Evolutionary conservation across 495 filamentous ascomycete genomes (phyloP), one percentile per base, ranked within the genome.

Genomic region (Penicillium goetzii): DNA sequence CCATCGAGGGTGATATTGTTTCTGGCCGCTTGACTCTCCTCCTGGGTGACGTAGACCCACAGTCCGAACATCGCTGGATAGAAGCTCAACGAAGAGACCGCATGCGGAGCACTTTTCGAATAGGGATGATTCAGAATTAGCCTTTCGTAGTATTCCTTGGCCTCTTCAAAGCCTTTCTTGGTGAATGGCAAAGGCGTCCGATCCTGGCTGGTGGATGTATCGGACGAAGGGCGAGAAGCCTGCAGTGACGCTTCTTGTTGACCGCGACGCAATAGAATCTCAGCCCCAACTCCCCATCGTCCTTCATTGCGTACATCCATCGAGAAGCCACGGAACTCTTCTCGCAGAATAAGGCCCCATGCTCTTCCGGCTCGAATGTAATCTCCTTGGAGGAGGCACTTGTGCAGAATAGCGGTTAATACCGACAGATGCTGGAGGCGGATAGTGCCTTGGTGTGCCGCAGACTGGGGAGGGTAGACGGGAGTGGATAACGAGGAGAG

Each of bases 271-370:
- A 90, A 77, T 51, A 91, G 69, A 49, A 92, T 78, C 66, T 91
- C 89, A 17, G 88, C 88, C 28, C 88, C 89, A 49, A 92, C 84
- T 15, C 87, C 88, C 89, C 89, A 92, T 59, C 84, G 75, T 9
- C 77, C 81, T 59, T 81, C 80, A 21, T 55, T 75, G 33, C 88
- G 78, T 3, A 86, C 71, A 73, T 91, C 87, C 23, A 88, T 66
- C n/a, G 73, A 68, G 15, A 68, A 68, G 1, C 87, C 84, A 52
- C 68, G 68, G 26, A 83, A 69, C 50, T 86, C 78, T 51, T 84
- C 80, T 25, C 88, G 83, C 41, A 91, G 68, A 26, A 91, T 73
- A 69, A 90, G 72, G 8, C 82, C 84, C 86, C 86, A 90, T 17
- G 88, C 87, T 68, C 85, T 79, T 32, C 82, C 81, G 3, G 89